phyloP scores from a whole-genome alignment of 768 basidiomycete species.

The Naganishia kalamii region DNA sequence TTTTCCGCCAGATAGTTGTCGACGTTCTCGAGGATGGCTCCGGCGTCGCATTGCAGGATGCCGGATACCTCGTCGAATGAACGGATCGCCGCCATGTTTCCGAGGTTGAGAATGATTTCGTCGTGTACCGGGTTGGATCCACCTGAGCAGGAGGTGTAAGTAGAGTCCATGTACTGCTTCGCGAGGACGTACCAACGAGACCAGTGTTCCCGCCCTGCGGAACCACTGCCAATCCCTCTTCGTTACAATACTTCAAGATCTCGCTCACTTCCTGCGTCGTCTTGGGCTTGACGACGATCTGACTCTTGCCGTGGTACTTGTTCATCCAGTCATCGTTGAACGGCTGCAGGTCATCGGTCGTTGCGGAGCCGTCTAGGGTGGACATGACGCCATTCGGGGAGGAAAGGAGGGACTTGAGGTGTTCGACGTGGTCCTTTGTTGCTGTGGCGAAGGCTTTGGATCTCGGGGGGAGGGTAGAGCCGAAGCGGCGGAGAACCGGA shows the following conservation, averaged over 20 bases:
- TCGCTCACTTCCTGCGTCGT: conserved; percentile 79
- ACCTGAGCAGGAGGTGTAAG: conserved; percentile 29
- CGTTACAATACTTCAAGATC: conserved; percentile 79
- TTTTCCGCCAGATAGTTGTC: conserved; percentile 78
- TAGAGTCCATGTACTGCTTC: neutral
- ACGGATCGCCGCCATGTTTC: conserved; percentile 63
- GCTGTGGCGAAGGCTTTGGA: conserved; percentile 33
- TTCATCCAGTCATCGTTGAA: conserved; percentile 96
- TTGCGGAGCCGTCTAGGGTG: conserved; percentile 42
- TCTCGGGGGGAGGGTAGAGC: conserved; percentile 39
- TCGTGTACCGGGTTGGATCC: conserved; percentile 82
- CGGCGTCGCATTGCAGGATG: conserved; percentile 85
- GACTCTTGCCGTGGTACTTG: conserved; percentile 78
- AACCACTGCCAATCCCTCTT: conserved; percentile 75
- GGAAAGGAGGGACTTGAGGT: conserved; percentile 43
- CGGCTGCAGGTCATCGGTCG: conserved; percentile 57
- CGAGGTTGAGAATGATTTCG: conserved; percentile 77
- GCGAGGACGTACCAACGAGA: conserved; percentile 62
- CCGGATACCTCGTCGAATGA: conserved; percentile 56
- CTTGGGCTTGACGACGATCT: conserved; percentile 81
- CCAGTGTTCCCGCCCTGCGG: conserved; percentile 99
- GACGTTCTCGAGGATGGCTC: conserved; percentile 82
- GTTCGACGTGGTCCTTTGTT: conserved; percentile 39
- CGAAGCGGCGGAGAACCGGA: conserved; percentile 21
- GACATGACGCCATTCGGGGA: conserved; percentile 40